Evolutionary conservation across 192 early-diverging fungal genomes (phyloP).

Genomic region (Dissophora globulifera): DNA sequence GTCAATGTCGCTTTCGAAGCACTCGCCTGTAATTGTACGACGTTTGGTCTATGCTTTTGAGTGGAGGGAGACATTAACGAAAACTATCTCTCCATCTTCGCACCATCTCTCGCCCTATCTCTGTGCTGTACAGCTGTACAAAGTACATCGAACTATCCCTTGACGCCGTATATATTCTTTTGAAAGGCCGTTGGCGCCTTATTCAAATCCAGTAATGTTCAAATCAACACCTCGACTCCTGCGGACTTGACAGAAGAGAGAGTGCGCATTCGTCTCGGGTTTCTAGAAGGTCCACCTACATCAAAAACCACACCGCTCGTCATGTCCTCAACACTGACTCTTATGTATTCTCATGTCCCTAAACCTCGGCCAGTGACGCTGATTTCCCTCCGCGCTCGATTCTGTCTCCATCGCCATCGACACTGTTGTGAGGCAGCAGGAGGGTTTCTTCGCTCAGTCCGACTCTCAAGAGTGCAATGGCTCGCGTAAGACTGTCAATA

Average conservation of each 20-base stretch:
- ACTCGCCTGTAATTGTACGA: too few species aligned
- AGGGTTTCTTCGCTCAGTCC: constrained; percentile 29
- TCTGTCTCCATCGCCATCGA: constrained; percentile 19
- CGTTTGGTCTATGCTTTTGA: too few species aligned
- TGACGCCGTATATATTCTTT: not conserved
- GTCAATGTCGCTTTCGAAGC: too few species aligned
- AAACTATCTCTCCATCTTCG: too few species aligned
- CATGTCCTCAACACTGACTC: constrained; percentile 19
- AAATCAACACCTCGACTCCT: constrained; percentile 45
- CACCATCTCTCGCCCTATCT: too few species aligned
- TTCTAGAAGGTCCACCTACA: constrained; percentile 35
- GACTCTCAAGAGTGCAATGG: constrained; percentile 25
- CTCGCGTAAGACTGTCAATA: constrained; percentile 39
- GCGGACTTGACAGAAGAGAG: constrained; percentile 29
- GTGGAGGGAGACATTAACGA: too few species aligned
- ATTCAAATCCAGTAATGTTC: constrained; percentile 61
- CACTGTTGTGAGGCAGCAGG: constrained; percentile 18
- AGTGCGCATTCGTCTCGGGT: constrained; percentile 34
- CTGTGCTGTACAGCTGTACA: not conserved
- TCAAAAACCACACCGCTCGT: constrained; percentile 24
- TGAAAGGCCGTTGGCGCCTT: constrained; percentile 66
- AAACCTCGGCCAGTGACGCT: constrained; percentile 34
- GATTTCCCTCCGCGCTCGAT: constrained; percentile 17
- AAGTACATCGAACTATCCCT: not conserved
- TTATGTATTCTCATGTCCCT: constrained; percentile 17